Percentiles rank a stretch among this genome's conserved stretches.
phyloP scores from a whole-genome alignment of 139 green algal species.

The Chlamydomonas sphaeroides region DNA sequence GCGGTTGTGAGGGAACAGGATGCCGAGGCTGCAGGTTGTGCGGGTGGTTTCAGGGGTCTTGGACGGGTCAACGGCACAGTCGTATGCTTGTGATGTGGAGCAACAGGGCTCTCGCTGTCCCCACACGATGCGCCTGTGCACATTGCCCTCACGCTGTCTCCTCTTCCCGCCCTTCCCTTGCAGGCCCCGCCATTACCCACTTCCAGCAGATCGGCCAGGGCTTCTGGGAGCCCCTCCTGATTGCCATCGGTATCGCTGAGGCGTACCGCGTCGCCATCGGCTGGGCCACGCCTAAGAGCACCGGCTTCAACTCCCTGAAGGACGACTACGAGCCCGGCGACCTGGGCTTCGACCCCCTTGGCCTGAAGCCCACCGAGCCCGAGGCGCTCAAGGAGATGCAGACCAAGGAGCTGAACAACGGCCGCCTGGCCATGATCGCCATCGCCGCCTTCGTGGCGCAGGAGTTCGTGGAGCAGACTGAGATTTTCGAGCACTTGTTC shows the following conservation, averaged over 20 bases:
- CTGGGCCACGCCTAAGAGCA: constrained; percentile 70
- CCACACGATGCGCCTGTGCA: no score
- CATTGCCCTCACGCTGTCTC: no score
- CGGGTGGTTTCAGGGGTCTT: no score
- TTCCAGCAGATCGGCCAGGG: constrained; percentile 81
- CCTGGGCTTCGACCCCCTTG: constrained; percentile 83
- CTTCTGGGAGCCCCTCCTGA: constrained; percentile 73
- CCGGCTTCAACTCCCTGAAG: constrained; percentile 65
- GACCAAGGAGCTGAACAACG: constrained; percentile 90
- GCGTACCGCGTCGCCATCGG: constrained; percentile 64
- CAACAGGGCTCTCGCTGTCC: no score
- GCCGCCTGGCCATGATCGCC: constrained; percentile 86
- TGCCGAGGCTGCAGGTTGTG: no score
- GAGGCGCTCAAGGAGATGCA: constrained; percentile 73
- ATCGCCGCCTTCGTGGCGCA: constrained; percentile 79
- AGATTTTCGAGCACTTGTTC: constrained; percentile 62
- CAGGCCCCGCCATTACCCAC: constrained; percentile 84
- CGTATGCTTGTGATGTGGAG: no score
- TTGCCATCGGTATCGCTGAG: constrained; percentile 74
- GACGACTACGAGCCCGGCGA: constrained; percentile 76
- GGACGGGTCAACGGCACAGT: no score
- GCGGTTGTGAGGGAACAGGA: no score
- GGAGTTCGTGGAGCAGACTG: constrained; percentile 57
- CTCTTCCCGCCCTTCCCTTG: no score
- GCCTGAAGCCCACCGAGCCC: constrained; percentile 62